Evolutionary conservation across 176 grass and related monocot genomes (phyloP).

Genomic region (Metroxylon sagu): DNA sequence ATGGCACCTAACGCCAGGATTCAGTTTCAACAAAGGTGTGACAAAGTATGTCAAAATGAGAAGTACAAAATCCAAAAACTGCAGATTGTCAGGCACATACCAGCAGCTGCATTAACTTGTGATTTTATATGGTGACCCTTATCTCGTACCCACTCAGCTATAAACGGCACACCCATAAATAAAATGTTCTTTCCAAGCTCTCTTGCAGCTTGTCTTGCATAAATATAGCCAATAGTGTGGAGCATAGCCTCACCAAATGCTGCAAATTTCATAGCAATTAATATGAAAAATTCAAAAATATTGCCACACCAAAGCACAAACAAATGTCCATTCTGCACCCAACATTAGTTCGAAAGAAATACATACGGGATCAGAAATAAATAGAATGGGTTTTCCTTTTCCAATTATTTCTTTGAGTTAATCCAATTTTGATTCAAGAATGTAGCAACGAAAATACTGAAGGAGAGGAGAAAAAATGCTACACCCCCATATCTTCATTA

Average conservation of each 20-base stretch:
- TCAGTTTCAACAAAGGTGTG: constrained; percentile 1
- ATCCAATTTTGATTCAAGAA: too few relatives aligned
- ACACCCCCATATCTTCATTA: too few relatives aligned
- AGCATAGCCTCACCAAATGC: constrained; percentile 98
- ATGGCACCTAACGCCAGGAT: constrained; percentile 49
- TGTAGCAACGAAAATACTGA: too few relatives aligned
- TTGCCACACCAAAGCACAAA: too few relatives aligned
- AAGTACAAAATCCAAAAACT: not conserved
- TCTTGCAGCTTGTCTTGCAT: constrained; percentile 73
- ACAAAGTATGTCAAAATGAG: not conserved
- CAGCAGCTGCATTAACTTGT: constrained; percentile 94
- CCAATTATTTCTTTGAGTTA: too few relatives aligned
- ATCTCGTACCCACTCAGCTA: constrained; percentile 96
- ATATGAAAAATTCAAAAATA: not conserved
- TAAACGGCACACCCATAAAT: constrained; percentile 84
- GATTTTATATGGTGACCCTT: constrained; percentile 89
- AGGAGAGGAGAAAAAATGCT: too few relatives aligned
- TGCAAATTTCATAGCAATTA: constrained; percentile 29
- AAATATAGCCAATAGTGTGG: constrained; percentile 92
- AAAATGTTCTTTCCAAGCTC: constrained; percentile 71
- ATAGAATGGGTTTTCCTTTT: too few relatives aligned
- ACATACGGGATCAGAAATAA: too few relatives aligned
- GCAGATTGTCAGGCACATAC: constrained; percentile 21
- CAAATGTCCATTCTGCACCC: too few relatives aligned
- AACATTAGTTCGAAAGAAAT: too few relatives aligned